Conservation (phyloP, 306 rosid genomes). For the Cucurbita argyrosperma region DNA sequence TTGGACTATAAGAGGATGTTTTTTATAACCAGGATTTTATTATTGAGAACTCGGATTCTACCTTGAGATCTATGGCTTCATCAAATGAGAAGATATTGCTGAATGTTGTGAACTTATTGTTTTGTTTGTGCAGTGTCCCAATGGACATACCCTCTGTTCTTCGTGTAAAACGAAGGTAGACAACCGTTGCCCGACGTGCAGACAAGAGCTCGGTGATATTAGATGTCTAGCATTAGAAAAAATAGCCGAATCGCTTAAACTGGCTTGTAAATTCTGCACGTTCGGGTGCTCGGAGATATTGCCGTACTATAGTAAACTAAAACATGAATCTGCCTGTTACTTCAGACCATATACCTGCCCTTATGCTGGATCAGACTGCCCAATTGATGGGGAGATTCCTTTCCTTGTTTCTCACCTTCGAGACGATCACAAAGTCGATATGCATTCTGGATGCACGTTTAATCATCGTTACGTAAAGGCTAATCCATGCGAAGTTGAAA, state of each 20-base stretch:
- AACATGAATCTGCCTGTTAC: slow-evolving; percentile 4
- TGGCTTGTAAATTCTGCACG: slow-evolving; percentile 5
- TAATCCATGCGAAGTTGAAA: slow-evolving; percentile 5
- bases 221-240: slow-evolving; percentile 7
- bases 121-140: slow-evolving; percentile 3
- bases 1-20: no score
- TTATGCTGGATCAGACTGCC: slow-evolving; percentile 10
- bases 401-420: slow-evolving; percentile 5
- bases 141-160: slow-evolving; percentile 4
- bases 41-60: background rate
- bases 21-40: background rate
- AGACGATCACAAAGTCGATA: slow-evolving; percentile 3
- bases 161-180: slow-evolving; percentile 5
- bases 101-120: background rate
- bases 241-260: slow-evolving; percentile 1
- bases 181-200: slow-evolving; percentile 6
- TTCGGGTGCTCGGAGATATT: slow-evolving; percentile 1
- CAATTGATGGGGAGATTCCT: background rate
- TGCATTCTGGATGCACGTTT: slow-evolving; percentile 9
- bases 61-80: background rate
- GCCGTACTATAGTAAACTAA: slow-evolving; percentile 6
- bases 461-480: slow-evolving; percentile 6
- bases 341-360: slow-evolving; percentile 6
- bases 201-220: slow-evolving; percentile 6
- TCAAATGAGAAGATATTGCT: background rate